Evolutionary conservation across 164 flowering plant species (phyloP).

Genomic region (Houttuynia cordata): DNA sequence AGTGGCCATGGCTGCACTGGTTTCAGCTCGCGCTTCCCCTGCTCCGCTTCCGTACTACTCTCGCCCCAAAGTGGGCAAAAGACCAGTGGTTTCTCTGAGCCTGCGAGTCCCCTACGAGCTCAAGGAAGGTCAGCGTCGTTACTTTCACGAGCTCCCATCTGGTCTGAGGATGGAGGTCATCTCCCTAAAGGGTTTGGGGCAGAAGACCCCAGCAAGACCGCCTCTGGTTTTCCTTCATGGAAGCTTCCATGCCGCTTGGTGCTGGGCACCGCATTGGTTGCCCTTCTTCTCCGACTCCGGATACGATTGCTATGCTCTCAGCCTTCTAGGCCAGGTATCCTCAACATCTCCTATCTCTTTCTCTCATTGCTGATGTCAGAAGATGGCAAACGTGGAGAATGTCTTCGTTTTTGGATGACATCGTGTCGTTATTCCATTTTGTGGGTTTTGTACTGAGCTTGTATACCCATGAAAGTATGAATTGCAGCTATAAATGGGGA

Average conservation of each 20-base stretch:
- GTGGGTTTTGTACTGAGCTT: too few species aligned
- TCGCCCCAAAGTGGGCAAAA: background rate
- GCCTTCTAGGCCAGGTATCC: conserved; percentile 83
- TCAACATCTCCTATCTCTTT: too few species aligned
- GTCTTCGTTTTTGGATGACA: too few species aligned
- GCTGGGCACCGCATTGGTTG: conserved; percentile 90
- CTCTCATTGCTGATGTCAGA: too few species aligned
- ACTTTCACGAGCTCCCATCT: conserved; percentile 68
- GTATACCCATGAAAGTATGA: too few species aligned
- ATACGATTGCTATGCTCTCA: conserved; percentile 69
- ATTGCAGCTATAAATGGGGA: too few species aligned
- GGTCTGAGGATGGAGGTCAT: conserved; percentile 78
- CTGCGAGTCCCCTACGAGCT: too few species aligned
- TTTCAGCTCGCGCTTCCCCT: background rate
- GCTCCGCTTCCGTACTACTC: background rate
- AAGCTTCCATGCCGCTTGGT: conserved; percentile 96
- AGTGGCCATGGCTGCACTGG: background rate
- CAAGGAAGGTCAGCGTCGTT: conserved; percentile 64
- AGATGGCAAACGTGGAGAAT: too few species aligned
- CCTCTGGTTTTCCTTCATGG: conserved; percentile 87
- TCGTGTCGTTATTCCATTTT: too few species aligned
- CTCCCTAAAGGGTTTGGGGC: conserved; percentile 30
- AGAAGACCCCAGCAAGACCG: conserved; percentile 13
- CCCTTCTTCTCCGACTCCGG: conserved; percentile 68
- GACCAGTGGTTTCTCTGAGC: too few species aligned